These are phyloP conservation scores for Acacia acuminata DNA, from an alignment of 306 rosid genomes.

Conservation along the genomic window DNA sequence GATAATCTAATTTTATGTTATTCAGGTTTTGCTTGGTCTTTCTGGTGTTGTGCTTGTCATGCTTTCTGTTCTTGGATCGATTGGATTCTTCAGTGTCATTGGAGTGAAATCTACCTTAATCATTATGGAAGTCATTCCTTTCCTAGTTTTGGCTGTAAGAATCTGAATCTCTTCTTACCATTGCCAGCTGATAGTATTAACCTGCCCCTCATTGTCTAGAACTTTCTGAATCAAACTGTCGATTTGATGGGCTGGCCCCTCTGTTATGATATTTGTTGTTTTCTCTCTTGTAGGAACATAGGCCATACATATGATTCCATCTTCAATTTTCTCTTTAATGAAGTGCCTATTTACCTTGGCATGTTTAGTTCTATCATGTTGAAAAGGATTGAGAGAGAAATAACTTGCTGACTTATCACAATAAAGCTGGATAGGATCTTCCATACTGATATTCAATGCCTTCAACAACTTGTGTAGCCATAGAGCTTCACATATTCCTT, in stretches of 20 bases:
- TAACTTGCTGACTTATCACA: neutral
- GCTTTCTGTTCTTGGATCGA: slow-evolving; percentile 93
- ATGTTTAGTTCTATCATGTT: neutral
- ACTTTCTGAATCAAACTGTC: neutral
- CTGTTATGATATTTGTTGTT: neutral
- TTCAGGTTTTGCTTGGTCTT: slow-evolving; percentile 89
- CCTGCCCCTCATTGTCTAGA: neutral
- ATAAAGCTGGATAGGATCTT: neutral
- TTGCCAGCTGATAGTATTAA: neutral
- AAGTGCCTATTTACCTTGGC: neutral
- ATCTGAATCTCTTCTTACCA: slow-evolving; percentile 6
- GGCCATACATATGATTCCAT: neutral
- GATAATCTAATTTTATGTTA: slow-evolving; percentile 30
- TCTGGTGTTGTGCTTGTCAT: slow-evolving; percentile 86
- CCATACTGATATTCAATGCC: neutral
- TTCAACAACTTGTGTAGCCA: neutral
- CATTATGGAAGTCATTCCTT: slow-evolving; percentile 98
- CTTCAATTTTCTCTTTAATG: neutral
- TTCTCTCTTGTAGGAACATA: too few relatives aligned
- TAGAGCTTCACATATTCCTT: neutral
- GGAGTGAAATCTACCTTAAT: slow-evolving; percentile 94
- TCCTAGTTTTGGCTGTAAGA: slow-evolving; percentile 95
- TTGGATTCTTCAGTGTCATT: slow-evolving; percentile 91
- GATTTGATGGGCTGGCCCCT: neutral
- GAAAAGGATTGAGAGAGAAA: neutral